Conservation (phyloP, 257 asterid species). For the Euphrasia confusa region DNA sequence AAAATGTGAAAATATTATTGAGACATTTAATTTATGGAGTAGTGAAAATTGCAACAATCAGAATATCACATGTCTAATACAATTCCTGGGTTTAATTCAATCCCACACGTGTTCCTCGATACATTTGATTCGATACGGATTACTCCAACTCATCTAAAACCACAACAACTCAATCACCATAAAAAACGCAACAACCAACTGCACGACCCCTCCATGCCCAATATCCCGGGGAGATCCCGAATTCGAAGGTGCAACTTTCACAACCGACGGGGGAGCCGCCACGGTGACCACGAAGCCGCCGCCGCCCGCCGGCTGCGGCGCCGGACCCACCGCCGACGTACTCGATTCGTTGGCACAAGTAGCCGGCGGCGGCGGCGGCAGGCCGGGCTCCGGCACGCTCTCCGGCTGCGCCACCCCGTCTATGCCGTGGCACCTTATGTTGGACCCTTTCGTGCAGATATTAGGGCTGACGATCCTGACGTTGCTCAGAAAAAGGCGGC, state of each 20-base stretch:
- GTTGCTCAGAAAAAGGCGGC: constrained; percentile 51
- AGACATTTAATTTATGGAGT: too few relatives aligned
- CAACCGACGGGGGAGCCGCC: constrained; percentile 14
- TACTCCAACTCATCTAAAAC: background rate
- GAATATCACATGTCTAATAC: too few relatives aligned
- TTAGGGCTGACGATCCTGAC: constrained; percentile 56
- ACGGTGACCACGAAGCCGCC: background rate
- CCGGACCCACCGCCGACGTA: constrained; percentile 14
- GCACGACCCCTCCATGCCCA: background rate
- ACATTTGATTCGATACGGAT: background rate
- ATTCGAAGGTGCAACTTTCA: background rate
- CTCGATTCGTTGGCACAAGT: constrained; percentile 16
- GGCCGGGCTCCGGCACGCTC: constrained; percentile 21
- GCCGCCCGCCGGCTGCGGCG: constrained; percentile 1
- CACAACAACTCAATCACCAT: constrained; percentile 12
- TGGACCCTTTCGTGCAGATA: constrained; percentile 46
- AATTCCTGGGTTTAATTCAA: too few relatives aligned
- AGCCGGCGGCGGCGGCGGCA: background rate
- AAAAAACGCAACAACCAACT: constrained; percentile 10
- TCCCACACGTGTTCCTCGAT: too few relatives aligned
- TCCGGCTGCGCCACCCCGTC: constrained; percentile 49
- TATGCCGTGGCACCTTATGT: constrained; percentile 74
- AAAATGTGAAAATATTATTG: too few relatives aligned
- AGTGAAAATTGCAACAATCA: too few relatives aligned
- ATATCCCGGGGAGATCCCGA: constrained; percentile 12